Conservation (phyloP, 805 yeast genomes). For the Dipodascopsis tothii region DNA sequence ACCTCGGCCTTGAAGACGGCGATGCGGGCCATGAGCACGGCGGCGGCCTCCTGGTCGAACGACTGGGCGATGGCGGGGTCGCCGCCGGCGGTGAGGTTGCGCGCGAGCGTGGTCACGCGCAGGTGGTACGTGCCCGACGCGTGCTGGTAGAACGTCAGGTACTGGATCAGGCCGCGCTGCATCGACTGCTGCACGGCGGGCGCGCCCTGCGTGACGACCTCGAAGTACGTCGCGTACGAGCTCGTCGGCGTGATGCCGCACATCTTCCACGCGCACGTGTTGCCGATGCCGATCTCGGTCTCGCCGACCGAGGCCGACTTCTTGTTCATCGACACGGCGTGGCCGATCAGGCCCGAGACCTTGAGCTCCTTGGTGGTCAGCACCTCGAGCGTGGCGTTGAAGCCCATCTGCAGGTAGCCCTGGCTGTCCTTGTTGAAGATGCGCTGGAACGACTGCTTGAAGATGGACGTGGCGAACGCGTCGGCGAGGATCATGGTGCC, state of each 20-base stretch:
- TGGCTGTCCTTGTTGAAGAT: conserved; percentile 80
- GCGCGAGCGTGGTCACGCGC: conserved; percentile 78
- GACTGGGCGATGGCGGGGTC: conserved; percentile 49
- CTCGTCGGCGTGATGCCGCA: conserved; percentile 80
- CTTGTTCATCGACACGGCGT: conserved; percentile 62
- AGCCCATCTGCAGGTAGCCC: conserved; percentile 80
- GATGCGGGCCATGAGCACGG: conserved; percentile 83
- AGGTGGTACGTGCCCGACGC: conserved; percentile 84
- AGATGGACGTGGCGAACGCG: conserved; percentile 89
- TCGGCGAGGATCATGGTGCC: conserved; percentile 84
- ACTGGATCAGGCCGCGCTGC: conserved; percentile 52
- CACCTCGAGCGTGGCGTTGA: conserved; percentile 81
- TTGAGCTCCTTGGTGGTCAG: conserved; percentile 82
- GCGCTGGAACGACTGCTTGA: conserved; percentile 84
- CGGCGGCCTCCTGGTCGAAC: conserved; percentile 98
- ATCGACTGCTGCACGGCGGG: conserved; percentile 24
- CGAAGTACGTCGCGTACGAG: conserved; percentile 84
- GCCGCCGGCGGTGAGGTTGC: conserved; percentile 47
- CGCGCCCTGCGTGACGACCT: conserved; percentile 38
- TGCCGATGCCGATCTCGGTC: conserved; percentile 89
- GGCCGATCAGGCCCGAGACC: conserved; percentile 89
- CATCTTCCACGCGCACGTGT: conserved; percentile 81
- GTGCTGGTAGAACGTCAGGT: conserved; percentile 87
- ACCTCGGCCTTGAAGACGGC: conserved; percentile 75
- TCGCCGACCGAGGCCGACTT: conserved; percentile 78